Conservation (phyloP, 352 stramenopile genomes). For the Globisporangium polare region DNA sequence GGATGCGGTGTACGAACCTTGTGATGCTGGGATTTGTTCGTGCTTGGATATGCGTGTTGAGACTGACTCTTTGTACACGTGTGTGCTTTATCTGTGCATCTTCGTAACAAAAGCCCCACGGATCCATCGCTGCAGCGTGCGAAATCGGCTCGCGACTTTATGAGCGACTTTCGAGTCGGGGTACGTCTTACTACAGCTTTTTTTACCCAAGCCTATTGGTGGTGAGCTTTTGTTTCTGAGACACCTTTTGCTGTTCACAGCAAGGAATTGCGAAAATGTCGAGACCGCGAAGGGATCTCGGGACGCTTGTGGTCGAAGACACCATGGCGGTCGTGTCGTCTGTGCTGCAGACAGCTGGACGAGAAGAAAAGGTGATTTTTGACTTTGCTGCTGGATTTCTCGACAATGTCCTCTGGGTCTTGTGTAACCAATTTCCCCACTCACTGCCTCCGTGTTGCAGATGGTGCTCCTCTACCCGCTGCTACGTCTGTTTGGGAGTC, state of each 20-base stretch:
- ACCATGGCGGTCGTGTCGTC: constrained; percentile 70
- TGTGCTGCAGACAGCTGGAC: constrained; percentile 65
- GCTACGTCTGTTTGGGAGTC: constrained; percentile 60
- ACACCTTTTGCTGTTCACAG: background rate
- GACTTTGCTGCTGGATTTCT: background rate
- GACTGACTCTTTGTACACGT: background rate
- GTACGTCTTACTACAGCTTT: constrained; percentile 19
- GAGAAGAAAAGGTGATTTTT: constrained; percentile 62
- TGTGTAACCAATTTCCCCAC: too few species aligned
- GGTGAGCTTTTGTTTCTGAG: too few species aligned
- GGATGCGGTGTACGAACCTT: constrained; percentile 7
- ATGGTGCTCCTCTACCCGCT: constrained; percentile 60
- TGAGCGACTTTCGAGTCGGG: constrained; percentile 31
- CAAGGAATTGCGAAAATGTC: constrained; percentile 18
- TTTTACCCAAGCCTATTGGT: too few species aligned
- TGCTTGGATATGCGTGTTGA: background rate
- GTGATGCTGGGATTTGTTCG: background rate
- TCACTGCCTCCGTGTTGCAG: too few species aligned
- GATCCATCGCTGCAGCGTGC: constrained; percentile 21
- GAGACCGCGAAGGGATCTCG: constrained; percentile 39
- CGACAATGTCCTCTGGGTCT: too few species aligned
- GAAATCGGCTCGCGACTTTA: constrained; percentile 41
- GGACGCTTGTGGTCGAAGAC: constrained; percentile 56
- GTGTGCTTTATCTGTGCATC: background rate
- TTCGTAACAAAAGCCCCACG: background rate